Evolutionary conservation across 1,284 basidiomycete species (phyloP).

Genomic region (Ceratobasidium sp.): DNA sequence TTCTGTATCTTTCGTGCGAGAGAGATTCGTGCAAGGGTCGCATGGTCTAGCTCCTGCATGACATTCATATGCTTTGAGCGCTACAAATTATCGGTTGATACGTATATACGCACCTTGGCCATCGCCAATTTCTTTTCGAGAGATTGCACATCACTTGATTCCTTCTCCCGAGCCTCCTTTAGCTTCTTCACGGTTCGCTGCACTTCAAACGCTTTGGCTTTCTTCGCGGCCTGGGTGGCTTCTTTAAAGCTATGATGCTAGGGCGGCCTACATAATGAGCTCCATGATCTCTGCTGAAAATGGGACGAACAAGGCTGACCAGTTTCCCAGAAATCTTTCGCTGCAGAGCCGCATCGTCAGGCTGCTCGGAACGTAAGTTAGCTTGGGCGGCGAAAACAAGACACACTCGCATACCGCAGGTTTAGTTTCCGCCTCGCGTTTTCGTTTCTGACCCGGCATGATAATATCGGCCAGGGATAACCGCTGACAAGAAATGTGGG

Average conservation of each 20-base stretch:
- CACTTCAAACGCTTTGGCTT: slow-evolving; percentile 84
- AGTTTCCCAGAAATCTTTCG: slow-evolving; percentile 58
- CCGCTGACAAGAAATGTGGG: neutral
- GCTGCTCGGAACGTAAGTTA: neutral
- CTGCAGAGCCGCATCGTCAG: slow-evolving; percentile 4
- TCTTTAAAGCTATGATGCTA: slow-evolving; percentile 80
- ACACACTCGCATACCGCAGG: neutral
- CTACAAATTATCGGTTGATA: neutral
- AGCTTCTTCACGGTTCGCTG: slow-evolving; percentile 88
- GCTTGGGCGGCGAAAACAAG: neutral
- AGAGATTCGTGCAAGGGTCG: slow-evolving; percentile 72
- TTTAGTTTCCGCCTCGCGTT: neutral
- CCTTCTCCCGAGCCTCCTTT: slow-evolving; percentile 62
- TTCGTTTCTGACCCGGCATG: slow-evolving; percentile 37
- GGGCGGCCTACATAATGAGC: slow-evolving; percentile 36
- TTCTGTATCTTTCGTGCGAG: slow-evolving; percentile 81
- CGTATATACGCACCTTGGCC: slow-evolving; percentile 69
- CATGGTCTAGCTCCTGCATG: slow-evolving; percentile 70
- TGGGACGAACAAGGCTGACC: slow-evolving; percentile 54
- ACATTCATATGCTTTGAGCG: neutral
- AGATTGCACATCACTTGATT: slow-evolving; percentile 62
- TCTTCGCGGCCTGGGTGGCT: slow-evolving; percentile 80
- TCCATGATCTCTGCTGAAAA: neutral
- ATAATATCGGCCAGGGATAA: neutral
- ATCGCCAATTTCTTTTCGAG: slow-evolving; percentile 77